These are phyloP conservation scores for Fusarium concolor DNA, from an alignment of 2,329 filamentous ascomycete genomes.

Conservation along the genomic window DNA sequence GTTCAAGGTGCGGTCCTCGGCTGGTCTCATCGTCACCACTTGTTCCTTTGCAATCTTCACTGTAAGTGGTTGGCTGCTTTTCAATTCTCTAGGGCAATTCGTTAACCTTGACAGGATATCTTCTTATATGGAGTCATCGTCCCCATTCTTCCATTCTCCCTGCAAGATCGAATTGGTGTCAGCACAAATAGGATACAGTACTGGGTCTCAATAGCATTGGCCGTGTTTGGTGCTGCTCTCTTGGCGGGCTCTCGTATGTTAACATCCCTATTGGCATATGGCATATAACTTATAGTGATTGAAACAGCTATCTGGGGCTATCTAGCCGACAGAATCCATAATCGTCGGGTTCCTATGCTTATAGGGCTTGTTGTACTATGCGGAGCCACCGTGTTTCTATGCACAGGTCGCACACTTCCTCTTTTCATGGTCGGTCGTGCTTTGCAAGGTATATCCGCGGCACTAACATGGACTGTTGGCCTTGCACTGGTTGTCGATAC, in stretches of 20 bases:
- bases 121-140: slow-evolving; percentile 53
- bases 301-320: slow-evolving; percentile 51
- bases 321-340: slow-evolving; percentile 51
- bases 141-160: slow-evolving; percentile 50
- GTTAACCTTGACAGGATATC: slow-evolving; percentile 48
- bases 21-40: slow-evolving; percentile 49
- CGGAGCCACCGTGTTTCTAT: slow-evolving; percentile 50
- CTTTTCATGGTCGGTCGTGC: slow-evolving; percentile 51
- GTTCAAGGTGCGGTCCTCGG: slow-evolving; percentile 49
- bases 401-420: slow-evolving; percentile 46
- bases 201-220: slow-evolving; percentile 53
- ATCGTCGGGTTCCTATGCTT: slow-evolving; percentile 51
- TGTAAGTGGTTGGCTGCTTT: slow-evolving; percentile 32
- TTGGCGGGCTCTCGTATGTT: slow-evolving; percentile 49
- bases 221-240: slow-evolving; percentile 50
- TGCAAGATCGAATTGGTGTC: slow-evolving; percentile 46
- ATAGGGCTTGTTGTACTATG: slow-evolving; percentile 47
- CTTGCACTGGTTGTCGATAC: slow-evolving; percentile 52
- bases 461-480: slow-evolving; percentile 53
- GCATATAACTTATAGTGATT: background rate
- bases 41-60: slow-evolving; percentile 52
- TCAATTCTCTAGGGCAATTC: too few species aligned
- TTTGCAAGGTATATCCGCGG: slow-evolving; percentile 50
- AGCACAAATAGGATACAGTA: slow-evolving; percentile 47
- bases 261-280: background rate